Base-by-base conservation (phyloP, 2,329 filamentous ascomycete species). In the Albifimbria verrucaria region DNA sequence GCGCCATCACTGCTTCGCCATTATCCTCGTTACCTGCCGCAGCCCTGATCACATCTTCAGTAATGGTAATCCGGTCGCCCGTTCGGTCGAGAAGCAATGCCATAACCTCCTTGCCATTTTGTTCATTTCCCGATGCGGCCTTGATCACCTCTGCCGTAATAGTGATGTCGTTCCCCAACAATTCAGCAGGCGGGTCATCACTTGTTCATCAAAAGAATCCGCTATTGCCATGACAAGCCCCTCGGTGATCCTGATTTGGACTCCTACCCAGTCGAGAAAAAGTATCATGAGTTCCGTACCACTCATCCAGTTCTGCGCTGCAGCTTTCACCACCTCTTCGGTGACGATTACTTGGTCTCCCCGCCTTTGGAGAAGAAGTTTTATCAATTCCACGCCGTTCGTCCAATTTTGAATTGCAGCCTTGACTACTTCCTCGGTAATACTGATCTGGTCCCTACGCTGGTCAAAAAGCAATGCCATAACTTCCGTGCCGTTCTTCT, bases 271-370 rank as follows among this genome's bases (percentile, higher is more conserved):
- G 3, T 51, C 26, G 25, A 56, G 51, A 51, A 56, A 48, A 5
- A 54, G 17, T 22, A 21, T 24, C 18, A 56, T 49, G 24, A 55
- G 23, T 39, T 51, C 36, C 20, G 53, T 44, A 22, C 52, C 55
- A 46, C 41, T 43, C 41, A 18, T 6, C 20, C 17, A 2, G 48
- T 57, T 54, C 48, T 26, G 41, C 11, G 52, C 51, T 10, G 51
- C 46, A n/a, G 50, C 52, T 26, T 18, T 42, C 6, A 51, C 26
- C 21, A 52, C 39, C 18, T 52, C 50, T 11, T 51, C 50, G 17
- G 52, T 56, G 28, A 56, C 53, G 9, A 25, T 47, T n/a, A 56
- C 50, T n/a, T 54, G 18, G 18, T 51, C 43, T 32, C 56, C 52
- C 20, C 36, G 48, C 42, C 41, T 26, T 7, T 57, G 24, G 20